A percentile compares a stretch with the other conserved stretches of the same genome.
phyloP scores from a whole-genome alignment of 1,139 yeast genomes.

The Hanseniaspora gamundiae region DNA sequence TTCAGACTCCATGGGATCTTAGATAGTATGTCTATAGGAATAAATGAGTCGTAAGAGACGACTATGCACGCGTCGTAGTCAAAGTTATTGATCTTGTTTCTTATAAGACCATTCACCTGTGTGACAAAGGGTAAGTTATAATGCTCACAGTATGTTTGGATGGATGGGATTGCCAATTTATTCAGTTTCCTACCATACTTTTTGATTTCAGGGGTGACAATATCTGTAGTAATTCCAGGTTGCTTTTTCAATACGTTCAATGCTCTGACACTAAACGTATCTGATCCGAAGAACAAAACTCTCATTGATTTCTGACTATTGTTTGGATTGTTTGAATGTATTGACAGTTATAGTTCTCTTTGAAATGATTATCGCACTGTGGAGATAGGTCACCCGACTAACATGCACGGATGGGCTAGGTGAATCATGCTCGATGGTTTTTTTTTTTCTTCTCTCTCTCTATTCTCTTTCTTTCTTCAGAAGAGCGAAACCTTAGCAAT shows the following conservation, averaged over 20 bases:
- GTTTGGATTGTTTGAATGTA: not conserved
- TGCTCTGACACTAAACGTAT: not conserved
- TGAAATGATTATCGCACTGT: no score
- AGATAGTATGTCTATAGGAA: not conserved
- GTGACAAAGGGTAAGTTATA: not conserved
- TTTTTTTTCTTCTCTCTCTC: no score
- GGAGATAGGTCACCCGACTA: no score
- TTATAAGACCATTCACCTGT: not conserved
- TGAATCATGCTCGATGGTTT: no score
- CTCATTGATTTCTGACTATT: not conserved
- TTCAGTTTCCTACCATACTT: not conserved
- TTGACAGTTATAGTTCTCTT: no score
- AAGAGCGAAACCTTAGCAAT: no score
- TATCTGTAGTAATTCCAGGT: not conserved
- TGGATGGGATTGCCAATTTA: not conserved
- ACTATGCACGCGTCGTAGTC: not conserved
- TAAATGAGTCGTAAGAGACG: not conserved
- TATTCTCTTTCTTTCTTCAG: no score
- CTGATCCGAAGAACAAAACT: conserved; percentile 1
- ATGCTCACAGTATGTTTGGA: not conserved
- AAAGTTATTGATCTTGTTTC: not conserved
- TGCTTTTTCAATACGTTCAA: not conserved
- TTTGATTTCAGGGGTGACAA: not conserved
- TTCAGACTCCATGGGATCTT: conserved; percentile 51
- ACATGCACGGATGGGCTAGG: no score